Evolutionary conservation across 345 rosid genomes (phyloP).

Genomic region (Theobroma cacao): DNA sequence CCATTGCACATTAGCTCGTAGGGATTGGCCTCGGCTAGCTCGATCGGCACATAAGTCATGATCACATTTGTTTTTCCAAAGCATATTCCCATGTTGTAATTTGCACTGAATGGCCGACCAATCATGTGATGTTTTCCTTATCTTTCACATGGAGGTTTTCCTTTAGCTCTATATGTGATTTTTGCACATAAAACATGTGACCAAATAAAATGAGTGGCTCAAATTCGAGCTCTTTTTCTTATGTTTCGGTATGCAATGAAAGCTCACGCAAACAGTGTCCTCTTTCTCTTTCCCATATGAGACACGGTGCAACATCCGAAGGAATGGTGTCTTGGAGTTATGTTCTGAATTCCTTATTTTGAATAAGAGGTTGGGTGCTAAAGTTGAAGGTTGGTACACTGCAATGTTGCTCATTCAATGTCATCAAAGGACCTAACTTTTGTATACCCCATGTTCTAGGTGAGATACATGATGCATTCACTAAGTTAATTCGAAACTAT

Average conservation of each 20-base stretch:
- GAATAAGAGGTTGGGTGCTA: conserved; percentile 17
- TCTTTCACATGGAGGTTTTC: conserved; percentile 29
- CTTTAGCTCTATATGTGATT: neutral
- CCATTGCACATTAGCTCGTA: neutral
- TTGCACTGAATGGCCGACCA: conserved; percentile 33
- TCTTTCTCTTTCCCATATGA: conserved; percentile 16
- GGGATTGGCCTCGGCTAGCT: neutral
- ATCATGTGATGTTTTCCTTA: conserved; percentile 34
- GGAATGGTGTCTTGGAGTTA: neutral
- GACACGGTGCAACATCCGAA: conserved; percentile 23
- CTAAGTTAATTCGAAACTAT: neutral
- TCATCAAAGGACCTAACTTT: neutral
- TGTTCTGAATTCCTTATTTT: conserved; percentile 7
- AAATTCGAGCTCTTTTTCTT: neutral
- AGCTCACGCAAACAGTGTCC: neutral
- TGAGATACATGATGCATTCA: neutral
- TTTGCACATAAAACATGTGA: conserved; percentile 38
- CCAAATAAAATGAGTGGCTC: conserved; percentile 28
- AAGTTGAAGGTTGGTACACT: conserved; percentile 15
- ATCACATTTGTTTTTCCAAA: neutral
- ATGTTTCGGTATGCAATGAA: neutral
- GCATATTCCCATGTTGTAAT: neutral
- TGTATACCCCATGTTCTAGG: neutral
- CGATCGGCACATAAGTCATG: neutral
- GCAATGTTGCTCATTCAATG: conserved; percentile 11